Conservation (phyloP, 208 protist genomes). For the Leishmania tarentolae region DNA sequence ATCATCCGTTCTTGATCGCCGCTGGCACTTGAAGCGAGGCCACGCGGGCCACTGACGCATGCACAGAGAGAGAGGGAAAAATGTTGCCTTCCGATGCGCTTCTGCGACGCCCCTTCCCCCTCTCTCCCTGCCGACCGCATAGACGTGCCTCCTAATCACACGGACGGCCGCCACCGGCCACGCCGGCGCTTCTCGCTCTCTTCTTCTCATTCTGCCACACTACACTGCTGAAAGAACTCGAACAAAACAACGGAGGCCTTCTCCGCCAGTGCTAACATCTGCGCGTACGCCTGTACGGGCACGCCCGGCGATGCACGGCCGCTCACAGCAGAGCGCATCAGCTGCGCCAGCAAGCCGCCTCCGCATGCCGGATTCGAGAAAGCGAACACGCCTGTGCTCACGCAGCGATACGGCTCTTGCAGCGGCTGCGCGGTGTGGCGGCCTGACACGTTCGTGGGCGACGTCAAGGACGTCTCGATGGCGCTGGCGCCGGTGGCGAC, state of each 20-base stretch:
- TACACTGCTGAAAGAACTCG: slow-evolving; percentile 78
- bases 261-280: slow-evolving; percentile 67
- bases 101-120: not conserved
- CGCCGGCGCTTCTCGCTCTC: not conserved
- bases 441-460: not conserved
- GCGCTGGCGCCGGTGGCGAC: not conserved
- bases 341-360: slow-evolving; percentile 50
- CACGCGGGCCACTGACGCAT: not conserved
- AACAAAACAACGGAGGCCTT: slow-evolving; percentile 63
- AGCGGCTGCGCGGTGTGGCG: not conserved
- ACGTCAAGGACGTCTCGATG: not conserved
- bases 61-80: not conserved
- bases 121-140: not conserved
- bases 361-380: slow-evolving; percentile 60
- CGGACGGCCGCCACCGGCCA: not conserved
- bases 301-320: not conserved
- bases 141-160: not conserved
- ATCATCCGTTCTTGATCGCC: not conserved
- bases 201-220: slow-evolving; percentile 40
- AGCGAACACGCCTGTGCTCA: slow-evolving; percentile 62
- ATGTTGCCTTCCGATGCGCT: not conserved
- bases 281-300: slow-evolving; percentile 31
- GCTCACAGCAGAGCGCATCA: slow-evolving; percentile 28
- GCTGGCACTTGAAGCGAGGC: not conserved
- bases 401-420: slow-evolving; percentile 17